Base-by-base conservation (phyloP, 306 rosid species). In the Carpinus viminea region DNA sequence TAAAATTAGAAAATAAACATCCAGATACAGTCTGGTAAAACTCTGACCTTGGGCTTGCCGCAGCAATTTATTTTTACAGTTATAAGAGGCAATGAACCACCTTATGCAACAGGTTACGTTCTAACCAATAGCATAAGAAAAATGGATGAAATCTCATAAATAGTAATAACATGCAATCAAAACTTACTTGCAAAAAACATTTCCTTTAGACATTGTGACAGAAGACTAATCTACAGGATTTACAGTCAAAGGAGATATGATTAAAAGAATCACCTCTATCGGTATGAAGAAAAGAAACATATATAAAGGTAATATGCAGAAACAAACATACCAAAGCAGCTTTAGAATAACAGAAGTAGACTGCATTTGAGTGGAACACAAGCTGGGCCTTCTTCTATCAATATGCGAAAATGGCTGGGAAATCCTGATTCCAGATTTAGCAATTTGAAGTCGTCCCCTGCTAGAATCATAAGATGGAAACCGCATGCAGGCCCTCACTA, bases 291-390 rank as follows among this genome's bases (percentile, higher is more conserved):
- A 47, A 74, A 41, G 17, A 53, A 66, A 18, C 41, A 78, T 43
- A 79, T 53, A 8, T 16, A 68, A 3, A 62, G 69, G 69, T 16
- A 61, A 73, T 8, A 80, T 50, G 46, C 18, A 69, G 69, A 77
- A 68, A n/a, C 13, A 68, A 78, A 60, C 87, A 88, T 77, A 92
- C 97, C 90, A 60, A 89, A 55, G 91, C 88, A 54, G 90, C 84
- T 57, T 85, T 72, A 74, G 90, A 54, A 71, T 80, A 52, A 90
- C 15, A 65, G 76, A 61, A 81, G 77, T 72, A 18, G 87, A 78
- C 28, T 24, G 78, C 80, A 50, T 77, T 81, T 48, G 83, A 79
- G 38, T 34, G 5, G 86, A 76, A 48, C 4, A 68, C 34, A 46
- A 31, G 24, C 38, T 20, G 8, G 52, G 51, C 74, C 45, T 74